Evolutionary conservation across 805 yeast species (phyloP).

Genomic region (Monosporozyma siamensis): DNA sequence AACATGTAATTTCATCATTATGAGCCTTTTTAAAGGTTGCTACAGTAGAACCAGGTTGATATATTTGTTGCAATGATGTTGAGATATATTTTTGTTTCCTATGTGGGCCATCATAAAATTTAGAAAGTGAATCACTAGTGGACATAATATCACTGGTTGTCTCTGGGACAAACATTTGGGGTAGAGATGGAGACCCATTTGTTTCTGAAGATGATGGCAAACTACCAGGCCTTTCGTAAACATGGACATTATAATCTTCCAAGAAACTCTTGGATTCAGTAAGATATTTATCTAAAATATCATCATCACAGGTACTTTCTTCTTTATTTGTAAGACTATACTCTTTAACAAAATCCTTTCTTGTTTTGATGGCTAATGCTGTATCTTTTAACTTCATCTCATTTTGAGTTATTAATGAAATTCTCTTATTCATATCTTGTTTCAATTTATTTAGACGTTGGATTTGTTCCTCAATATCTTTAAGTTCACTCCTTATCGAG

Average conservation of each 20-base stretch:
- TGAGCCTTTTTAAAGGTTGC: conserved; percentile 42
- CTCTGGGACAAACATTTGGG: conserved; percentile 5
- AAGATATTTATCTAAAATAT: conserved; percentile 6
- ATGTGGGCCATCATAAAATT: conserved; percentile 6
- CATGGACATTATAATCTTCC: conserved; percentile 4
- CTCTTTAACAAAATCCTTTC: conserved; percentile 34
- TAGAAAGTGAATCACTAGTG: conserved; percentile 2
- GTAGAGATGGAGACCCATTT: conserved; percentile 2
- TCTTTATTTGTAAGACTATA: conserved; percentile 22
- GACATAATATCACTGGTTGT: conserved; percentile 2
- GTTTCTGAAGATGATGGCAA: conserved; percentile 2
- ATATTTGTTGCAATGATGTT: conserved; percentile 6
- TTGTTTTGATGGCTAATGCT: conserved; percentile 32
- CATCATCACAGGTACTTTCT: conserved; percentile 2
- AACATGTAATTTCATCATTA: conserved; percentile 41
- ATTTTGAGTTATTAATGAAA: conserved; percentile 45
- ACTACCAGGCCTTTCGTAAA: conserved; percentile 1
- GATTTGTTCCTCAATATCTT: conserved; percentile 49
- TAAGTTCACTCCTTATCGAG: conserved; percentile 53
- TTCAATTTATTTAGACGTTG: conserved; percentile 39
- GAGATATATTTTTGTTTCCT: conserved; percentile 7
- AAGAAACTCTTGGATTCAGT: conserved; percentile 4
- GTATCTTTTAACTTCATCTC: conserved; percentile 42
- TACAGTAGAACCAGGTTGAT: conserved; percentile 39
- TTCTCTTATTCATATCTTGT: conserved; percentile 40